Evolutionary conservation across 805 yeast species (phyloP).

Genomic region (Allodekkera sacchari): DNA sequence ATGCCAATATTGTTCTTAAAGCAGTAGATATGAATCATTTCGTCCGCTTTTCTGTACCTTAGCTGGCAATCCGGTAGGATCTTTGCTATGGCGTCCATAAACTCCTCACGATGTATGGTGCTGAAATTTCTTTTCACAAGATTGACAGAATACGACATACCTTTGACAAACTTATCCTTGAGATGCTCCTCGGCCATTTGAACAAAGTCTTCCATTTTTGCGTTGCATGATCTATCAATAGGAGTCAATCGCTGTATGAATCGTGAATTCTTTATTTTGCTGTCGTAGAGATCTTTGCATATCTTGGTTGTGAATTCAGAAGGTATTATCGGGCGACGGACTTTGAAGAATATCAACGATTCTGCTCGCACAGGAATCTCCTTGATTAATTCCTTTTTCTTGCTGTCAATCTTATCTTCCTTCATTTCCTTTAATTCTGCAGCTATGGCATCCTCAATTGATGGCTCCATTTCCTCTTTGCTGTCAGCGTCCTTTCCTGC

Average conservation of each 20-base stretch:
- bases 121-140: constrained; percentile 74
- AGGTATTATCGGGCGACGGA: constrained; percentile 73
- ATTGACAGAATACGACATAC: constrained; percentile 64
- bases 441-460: constrained; percentile 70
- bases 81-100: constrained; percentile 49
- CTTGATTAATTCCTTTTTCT: constrained; percentile 37
- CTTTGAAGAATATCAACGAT: constrained; percentile 78
- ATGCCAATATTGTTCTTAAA: constrained; percentile 85
- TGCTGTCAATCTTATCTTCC: constrained; percentile 26
- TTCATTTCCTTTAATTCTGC: constrained; percentile 63
- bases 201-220: constrained; percentile 59
- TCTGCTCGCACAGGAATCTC: constrained; percentile 68
- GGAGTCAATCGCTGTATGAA: constrained; percentile 79
- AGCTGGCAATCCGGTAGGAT: constrained; percentile 54
- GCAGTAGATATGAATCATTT: constrained; percentile 76
- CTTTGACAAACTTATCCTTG: constrained; percentile 10
- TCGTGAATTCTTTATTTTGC: constrained; percentile 51
- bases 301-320: constrained; percentile 57
- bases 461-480: constrained; percentile 33
- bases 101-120: constrained; percentile 59
- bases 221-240: constrained; percentile 63
- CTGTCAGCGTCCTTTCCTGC: constrained; percentile 22
- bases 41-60: constrained; percentile 72
- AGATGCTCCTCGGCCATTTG: constrained; percentile 29
- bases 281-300: constrained; percentile 49